A percentile compares a stretch with the other conserved stretches of the same genome.
Evolutionary conservation across 2,329 filamentous ascomycete genomes (phyloP).

Genomic region (Ophiostoma montium): DNA sequence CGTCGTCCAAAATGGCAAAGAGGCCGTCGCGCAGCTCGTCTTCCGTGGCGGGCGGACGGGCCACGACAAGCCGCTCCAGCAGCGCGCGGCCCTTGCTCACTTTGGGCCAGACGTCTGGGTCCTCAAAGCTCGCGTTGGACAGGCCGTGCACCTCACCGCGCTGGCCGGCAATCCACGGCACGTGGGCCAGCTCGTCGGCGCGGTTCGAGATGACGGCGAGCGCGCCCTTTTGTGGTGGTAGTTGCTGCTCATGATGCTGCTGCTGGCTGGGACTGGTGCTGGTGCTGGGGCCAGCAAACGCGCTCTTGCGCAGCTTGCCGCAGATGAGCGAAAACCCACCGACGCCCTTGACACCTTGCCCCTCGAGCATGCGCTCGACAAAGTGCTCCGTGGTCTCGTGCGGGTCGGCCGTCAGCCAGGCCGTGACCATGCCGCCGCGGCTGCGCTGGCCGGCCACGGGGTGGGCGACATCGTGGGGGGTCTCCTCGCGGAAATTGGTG

Average conservation of each 20-base stretch:
- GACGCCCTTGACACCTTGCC: slow-evolving; percentile 41
- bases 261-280: slow-evolving; percentile 5
- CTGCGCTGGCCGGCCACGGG: slow-evolving; percentile 41
- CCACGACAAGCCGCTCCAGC: slow-evolving; percentile 27
- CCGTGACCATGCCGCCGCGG: slow-evolving; percentile 49
- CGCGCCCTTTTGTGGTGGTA: slow-evolving; percentile 27
- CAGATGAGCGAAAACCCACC: slow-evolving; percentile 56
- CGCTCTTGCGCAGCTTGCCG: slow-evolving; percentile 35
- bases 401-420: slow-evolving; percentile 40
- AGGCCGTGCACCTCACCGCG: slow-evolving; percentile 41
- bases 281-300: slow-evolving; percentile 3
- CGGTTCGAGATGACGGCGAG: slow-evolving; percentile 51
- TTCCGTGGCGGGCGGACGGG: slow-evolving; percentile 27
- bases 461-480: slow-evolving; percentile 32
- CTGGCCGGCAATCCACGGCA: slow-evolving; percentile 41
- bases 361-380: slow-evolving; percentile 36
- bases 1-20: slow-evolving; percentile 39
- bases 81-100: slow-evolving; percentile 37
- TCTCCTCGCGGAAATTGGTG: slow-evolving; percentile 51
- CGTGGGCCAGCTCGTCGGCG: slow-evolving; percentile 34
- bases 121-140: slow-evolving; percentile 46
- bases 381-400: slow-evolving; percentile 35
- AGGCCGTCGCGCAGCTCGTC: slow-evolving; percentile 35
- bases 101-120: slow-evolving; percentile 46
- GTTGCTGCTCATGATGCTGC: too few species aligned